Base-by-base conservation (phyloP, 495 filamentous ascomycete species). In the Annulohypoxylon bovei region DNA sequence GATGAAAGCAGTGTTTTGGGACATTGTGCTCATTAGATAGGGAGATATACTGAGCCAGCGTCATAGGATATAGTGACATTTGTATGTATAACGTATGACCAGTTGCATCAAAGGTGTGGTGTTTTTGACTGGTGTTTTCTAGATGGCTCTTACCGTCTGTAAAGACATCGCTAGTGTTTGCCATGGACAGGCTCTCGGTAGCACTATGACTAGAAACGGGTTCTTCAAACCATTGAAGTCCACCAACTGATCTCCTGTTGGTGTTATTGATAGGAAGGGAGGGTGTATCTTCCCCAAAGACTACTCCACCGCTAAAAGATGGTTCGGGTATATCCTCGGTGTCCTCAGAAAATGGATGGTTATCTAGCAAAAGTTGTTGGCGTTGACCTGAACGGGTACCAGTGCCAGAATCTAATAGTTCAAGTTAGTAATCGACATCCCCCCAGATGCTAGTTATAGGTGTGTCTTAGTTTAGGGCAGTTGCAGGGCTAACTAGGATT, bases 11-110 rank as follows among this genome's bases (percentile, higher is more conserved):
- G 71, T 88, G 85, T 14, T 79, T 80, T 5, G 78, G 73, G 25
- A 22, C 72, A 33, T 53, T 3, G 23, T 44, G 44, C 6, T 55
- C 42, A 47, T 56, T 37, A 4, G 68, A 57, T 0, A 61, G 39
- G 16, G 70, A 62, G 78, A 80, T 44, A 77, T 79, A 68, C 79
- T 84, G 37, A 81, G 75, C 68, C 79, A 88, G 78, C 16, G 84
- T 85, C 33, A 85, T 79, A 0, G 85, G 85, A 56, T 88, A 85
- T 25, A 87, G 66, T 8, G 85, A 88, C 85, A 88, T 88, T 64
- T 88, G 85, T 27, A 88, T 87, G 67, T 88, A 85, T 39, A 88
- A 77, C 30, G 83, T 78, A 6, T 86, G 78, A 18, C 78, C 80
- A 33, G 77, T 80, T 7, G 77, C 69, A 28, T 79, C 76, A 9